Conservation (phyloP, 1,284 basidiomycete species). For the Kalmanozyma brasiliensis region DNA sequence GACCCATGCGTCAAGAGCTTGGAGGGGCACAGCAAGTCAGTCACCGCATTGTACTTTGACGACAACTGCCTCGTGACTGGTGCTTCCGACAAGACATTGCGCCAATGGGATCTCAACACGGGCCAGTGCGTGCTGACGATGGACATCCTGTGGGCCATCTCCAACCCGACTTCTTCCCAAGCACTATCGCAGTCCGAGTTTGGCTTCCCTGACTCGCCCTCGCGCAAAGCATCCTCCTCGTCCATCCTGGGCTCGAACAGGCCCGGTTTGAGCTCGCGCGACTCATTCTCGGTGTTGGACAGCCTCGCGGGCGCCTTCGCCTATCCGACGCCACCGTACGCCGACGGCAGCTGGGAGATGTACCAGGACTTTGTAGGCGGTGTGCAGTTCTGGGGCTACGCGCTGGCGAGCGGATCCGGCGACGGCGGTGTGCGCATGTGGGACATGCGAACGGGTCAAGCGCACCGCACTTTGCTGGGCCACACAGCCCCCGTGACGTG, state of each 20-base stretch:
- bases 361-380: constrained; percentile 98
- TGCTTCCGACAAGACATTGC: constrained; percentile 95
- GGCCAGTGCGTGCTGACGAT: constrained; percentile 98
- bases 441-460: constrained; percentile 98
- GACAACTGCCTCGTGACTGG: constrained; percentile 94
- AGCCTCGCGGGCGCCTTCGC: constrained; percentile 71
- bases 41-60: constrained; percentile 94
- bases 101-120: constrained; percentile 96
- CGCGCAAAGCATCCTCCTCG: constrained; percentile 68
- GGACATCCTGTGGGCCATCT: constrained; percentile 99
- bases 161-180: constrained; percentile 79
- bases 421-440: constrained; percentile 98
- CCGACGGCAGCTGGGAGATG: constrained; percentile 90
- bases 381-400: constrained; percentile 98
- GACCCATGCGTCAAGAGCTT: constrained; percentile 78
- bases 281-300: constrained; percentile 47
- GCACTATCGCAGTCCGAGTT: constrained; percentile 63
- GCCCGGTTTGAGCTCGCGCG: constrained; percentile 32
- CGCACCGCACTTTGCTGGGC: constrained; percentile 89
- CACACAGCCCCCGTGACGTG: constrained; percentile 94
- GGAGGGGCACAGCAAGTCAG: constrained; percentile 90
- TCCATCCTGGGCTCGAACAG: constrained; percentile 39
- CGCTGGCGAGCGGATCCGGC: constrained; percentile 92
- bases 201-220: constrained; percentile 64
- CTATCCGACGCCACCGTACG: constrained; percentile 82